Percentiles rank a stretch among this genome's conserved stretches.
These are phyloP conservation scores for Sutorius eximius DNA, from an alignment of 1,284 basidiomycete genomes.

Conservation along the genomic window DNA sequence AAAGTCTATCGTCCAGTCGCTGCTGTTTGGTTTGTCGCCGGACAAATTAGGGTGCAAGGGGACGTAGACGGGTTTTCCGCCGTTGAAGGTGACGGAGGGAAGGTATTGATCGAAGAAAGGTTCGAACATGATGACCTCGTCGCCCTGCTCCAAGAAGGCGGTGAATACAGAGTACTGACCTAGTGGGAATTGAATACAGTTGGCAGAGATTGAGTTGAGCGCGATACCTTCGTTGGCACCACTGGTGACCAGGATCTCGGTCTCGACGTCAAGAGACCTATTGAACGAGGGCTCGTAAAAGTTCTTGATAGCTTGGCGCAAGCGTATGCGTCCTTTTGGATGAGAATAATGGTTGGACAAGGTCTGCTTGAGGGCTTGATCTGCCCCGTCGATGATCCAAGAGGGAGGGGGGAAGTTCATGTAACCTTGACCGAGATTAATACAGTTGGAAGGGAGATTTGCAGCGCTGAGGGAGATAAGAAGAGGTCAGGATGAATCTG, in stretches of 20 bases:
- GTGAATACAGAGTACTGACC: constrained; percentile 90
- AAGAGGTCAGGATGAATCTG: neutral
- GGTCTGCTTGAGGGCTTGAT: constrained; percentile 66
- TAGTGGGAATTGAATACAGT: constrained; percentile 4
- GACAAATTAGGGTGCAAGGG: constrained; percentile 85
- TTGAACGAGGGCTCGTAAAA: constrained; percentile 76
- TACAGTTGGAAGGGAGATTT: constrained; percentile 83
- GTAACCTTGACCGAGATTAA: constrained; percentile 93
- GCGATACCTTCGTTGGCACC: constrained; percentile 90
- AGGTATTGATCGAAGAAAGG: constrained; percentile 98
- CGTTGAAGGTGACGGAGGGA: constrained; percentile 90
- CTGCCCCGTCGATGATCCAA: constrained; percentile 80
- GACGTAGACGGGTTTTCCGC: constrained; percentile 90
- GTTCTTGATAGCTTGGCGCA: constrained; percentile 81
- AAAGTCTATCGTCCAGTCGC: constrained; percentile 86
- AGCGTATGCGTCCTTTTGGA: constrained; percentile 81
- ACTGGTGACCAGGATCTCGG: constrained; percentile 91
- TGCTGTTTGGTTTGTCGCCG: constrained; percentile 57
- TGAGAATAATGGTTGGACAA: constrained; percentile 88
- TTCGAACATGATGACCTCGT: constrained; percentile 99
- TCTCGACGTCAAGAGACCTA: constrained; percentile 77
- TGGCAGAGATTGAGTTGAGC: neutral
- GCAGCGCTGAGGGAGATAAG: constrained; percentile 55
- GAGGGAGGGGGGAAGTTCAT: constrained; percentile 89
- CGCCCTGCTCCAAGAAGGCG: constrained; percentile 86